A percentile compares a stretch with the other conserved stretches of the same genome.
These are phyloP conservation scores for Leccinum subrobustum DNA, from an alignment of 1,284 basidiomycete genomes.

Conservation along the genomic window DNA sequence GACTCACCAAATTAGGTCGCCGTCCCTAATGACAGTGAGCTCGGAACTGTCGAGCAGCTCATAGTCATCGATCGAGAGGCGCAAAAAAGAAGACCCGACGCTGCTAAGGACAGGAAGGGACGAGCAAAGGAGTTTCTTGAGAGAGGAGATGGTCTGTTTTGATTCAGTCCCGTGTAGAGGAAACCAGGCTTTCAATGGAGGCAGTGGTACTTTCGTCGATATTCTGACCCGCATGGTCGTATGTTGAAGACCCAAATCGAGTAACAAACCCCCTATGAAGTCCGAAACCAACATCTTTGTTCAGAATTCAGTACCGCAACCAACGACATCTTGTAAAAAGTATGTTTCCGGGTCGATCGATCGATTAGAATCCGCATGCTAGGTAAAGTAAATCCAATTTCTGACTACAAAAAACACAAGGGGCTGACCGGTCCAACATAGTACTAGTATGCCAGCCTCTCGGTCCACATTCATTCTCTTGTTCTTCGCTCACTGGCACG, in stretches of 20 bases:
- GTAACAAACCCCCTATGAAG: neutral
- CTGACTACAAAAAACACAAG: neutral
- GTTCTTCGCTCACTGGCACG: neutral
- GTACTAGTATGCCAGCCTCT: neutral
- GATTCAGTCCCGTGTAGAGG: slow-evolving; percentile 18
- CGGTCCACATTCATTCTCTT: neutral
- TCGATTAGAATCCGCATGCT: neutral
- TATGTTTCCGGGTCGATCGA: neutral
- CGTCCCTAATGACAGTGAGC: slow-evolving; percentile 43
- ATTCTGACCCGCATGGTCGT: slow-evolving; percentile 43
- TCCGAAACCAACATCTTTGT: neutral
- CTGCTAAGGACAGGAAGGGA: slow-evolving; percentile 16
- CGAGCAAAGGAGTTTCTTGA: slow-evolving; percentile 24
- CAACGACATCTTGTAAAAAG: no score
- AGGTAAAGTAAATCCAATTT: neutral
- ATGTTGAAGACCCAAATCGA: neutral
- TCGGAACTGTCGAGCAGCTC: slow-evolving; percentile 41
- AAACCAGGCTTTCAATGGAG: slow-evolving; percentile 44
- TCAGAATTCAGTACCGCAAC: no score
- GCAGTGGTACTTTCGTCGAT: slow-evolving; percentile 37
- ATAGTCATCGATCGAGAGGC: slow-evolving; percentile 44
- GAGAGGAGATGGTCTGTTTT: slow-evolving; percentile 4
- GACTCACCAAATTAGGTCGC: slow-evolving; percentile 43
- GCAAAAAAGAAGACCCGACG: slow-evolving; percentile 3
- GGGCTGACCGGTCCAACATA: neutral